These are phyloP conservation scores for Collybia nuda DNA, from an alignment of 768 basidiomycete species.

Conservation along the genomic window DNA sequence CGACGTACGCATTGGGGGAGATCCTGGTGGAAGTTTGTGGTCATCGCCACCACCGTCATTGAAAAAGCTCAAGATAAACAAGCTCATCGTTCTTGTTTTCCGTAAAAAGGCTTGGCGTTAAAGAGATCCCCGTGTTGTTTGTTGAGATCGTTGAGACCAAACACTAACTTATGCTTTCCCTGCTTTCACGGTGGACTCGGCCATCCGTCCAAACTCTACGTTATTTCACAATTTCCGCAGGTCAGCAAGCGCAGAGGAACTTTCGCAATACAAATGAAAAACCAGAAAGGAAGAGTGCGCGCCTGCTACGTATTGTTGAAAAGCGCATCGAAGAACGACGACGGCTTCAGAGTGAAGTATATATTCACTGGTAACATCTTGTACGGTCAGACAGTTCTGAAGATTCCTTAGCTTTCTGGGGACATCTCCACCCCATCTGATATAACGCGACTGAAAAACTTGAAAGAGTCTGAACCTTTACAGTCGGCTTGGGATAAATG, in stretches of 20 bases:
- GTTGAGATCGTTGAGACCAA: conserved; percentile 12
- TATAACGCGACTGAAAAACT: conserved; percentile 54
- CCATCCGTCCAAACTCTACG: not conserved
- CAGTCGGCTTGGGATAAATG: conserved; percentile 69
- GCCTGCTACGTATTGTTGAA: conserved; percentile 54
- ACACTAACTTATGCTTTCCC: conserved; percentile 13
- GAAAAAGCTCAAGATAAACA: conserved; percentile 16
- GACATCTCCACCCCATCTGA: conserved; percentile 55
- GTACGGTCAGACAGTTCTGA: conserved; percentile 1
- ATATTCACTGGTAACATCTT: conserved; percentile 8
- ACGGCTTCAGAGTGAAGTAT: conserved; percentile 42
- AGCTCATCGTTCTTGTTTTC: conserved; percentile 11
- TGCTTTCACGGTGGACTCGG: conserved; percentile 8
- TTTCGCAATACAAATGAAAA: conserved; percentile 14
- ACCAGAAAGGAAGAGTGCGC: conserved; percentile 40
- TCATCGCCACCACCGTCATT: conserved; percentile 33
- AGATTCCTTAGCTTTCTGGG: conserved; percentile 43
- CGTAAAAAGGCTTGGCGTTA: not conserved
- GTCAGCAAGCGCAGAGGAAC: conserved; percentile 3
- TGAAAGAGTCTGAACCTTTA: conserved; percentile 71
- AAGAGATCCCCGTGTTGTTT: conserved; percentile 11
- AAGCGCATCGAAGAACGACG: conserved; percentile 52
- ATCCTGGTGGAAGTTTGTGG: conserved; percentile 31
- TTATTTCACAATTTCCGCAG: conserved; percentile 7
- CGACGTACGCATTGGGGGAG: conserved; percentile 25